Evolutionary conservation across 805 yeast genomes (phyloP), one percentile per base, ranked within the genome.

Genomic region (Ogataea kodamae): DNA sequence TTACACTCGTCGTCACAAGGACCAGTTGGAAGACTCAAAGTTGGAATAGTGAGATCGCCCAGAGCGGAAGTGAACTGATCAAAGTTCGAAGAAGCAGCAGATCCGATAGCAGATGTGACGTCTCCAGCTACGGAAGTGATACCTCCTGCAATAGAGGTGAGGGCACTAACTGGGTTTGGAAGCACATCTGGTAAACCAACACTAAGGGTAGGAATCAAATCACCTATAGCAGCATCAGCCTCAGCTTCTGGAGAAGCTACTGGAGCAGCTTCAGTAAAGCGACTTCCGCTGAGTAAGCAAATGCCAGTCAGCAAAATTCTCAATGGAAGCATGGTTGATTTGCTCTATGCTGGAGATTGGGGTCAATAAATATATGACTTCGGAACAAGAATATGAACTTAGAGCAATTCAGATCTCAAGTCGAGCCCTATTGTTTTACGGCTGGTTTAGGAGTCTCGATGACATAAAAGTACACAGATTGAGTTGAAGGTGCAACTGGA

Each of bases 231-330:
- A n/a, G n/a, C n/a, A n/a, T n/a, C n/a, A n/a, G n/a, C n/a, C n/a
- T n/a, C 59, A 57, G 27, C 39, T 38, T 64, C 64, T 60, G 43
- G 60, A 42, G 28, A 62, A 57, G 62, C 67, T 59, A 28, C 65
- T 65, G 58, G 66, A 62, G 23, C 28, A 25, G 28, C 28, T 6
- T 25, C n/a, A 25, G 18, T 18, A 11, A 7, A 25, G 28, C 28
- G 19, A 13, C 13, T 25, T 18, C 29, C 29, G 9, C 11, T 16
- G 12, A 14, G 9, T n/a, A 26, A 21, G 10, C 21, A 17, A 4
- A 26, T 6, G 14, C 29, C 21, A 5, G 18, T 19, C 21, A 26
- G 21, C 18, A 26, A 17, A 5, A 14, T 26, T 10, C 14, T 21
- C n/a, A 17, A 14, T 26, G 29, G 29, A 26, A 26, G 21, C 29